Evolutionary conservation across 176 grass and related monocot species (phyloP).

Genomic region (Phoenix dactylifera): DNA sequence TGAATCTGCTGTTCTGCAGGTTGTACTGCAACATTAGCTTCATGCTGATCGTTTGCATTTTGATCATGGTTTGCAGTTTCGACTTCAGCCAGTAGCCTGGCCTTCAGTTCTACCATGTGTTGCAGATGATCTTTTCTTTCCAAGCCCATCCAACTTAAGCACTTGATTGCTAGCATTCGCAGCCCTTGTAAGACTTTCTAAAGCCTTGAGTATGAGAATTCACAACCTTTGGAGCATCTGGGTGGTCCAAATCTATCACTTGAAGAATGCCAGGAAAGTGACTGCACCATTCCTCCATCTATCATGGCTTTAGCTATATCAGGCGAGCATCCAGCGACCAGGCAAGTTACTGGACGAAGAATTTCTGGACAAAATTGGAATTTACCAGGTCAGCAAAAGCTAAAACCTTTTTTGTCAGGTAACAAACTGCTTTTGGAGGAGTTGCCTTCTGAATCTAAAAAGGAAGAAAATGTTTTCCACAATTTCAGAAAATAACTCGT

Average conservation of each 20-base stretch:
- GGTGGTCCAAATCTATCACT: conserved; percentile 69
- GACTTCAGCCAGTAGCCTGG: conserved; percentile 16
- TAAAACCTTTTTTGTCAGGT: conserved; percentile 59
- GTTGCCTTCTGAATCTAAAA: conserved; percentile 45
- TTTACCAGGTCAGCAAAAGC: conserved; percentile 60
- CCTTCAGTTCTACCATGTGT: conserved; percentile 21
- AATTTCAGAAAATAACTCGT: conserved; percentile 72
- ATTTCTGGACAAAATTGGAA: conserved; percentile 61
- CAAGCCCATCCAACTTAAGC: conserved; percentile 35
- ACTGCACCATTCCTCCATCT: conserved; percentile 65
- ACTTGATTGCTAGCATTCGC: conserved; percentile 52
- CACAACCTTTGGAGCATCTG: conserved; percentile 57
- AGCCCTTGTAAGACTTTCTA: conserved; percentile 59
- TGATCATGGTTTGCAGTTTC: conserved; percentile 32
- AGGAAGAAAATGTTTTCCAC: conserved; percentile 52
- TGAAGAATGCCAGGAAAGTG: conserved; percentile 59
- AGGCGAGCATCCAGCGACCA: conserved; percentile 55
- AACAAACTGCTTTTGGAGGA: conserved; percentile 52
- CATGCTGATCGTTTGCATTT: conserved; percentile 14
- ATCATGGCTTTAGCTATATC: conserved; percentile 84
- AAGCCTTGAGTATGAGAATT: conserved; percentile 62
- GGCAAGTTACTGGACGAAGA: conserved; percentile 50
- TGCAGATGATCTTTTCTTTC: conserved; percentile 28
- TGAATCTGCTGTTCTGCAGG: conserved; percentile 13
- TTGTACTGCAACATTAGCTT: conserved; percentile 7